Evolutionary conservation across 164 flowering plant species (phyloP), one percentile per base, ranked within the genome.

Genomic region (Warburgia ugandensis): DNA sequence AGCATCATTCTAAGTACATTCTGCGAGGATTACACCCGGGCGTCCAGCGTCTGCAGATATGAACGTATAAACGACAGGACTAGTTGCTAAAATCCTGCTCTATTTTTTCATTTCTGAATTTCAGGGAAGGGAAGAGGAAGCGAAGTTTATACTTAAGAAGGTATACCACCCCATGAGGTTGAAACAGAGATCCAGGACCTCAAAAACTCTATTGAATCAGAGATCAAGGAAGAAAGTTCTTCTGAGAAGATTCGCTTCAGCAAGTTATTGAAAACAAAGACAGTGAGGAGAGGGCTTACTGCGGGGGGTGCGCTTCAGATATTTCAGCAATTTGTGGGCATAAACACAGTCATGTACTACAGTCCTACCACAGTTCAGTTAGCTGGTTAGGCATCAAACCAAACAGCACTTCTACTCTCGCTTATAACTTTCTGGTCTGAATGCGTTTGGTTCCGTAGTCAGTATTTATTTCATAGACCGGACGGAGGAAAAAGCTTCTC

Each of bases 271-370:
- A 68, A 63, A 59, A 77, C 74, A 12, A 77, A 60, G 29, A 61
- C 71, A 12, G 75, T 75, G 14, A 73, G 84, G 28, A 69, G 83
- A 52, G 86, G 74, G 11, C 72, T 80, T 0, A 35, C 52, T 17
- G 85, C 83, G 4, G 83, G 92, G 5, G 76, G 75, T 22, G 84
- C 80, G 6, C 81, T 77, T 42, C 83, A 77, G 50, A 59, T 81
- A 5, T 69, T 74, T 59, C 92, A 84, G 56, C 92, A 84, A 38
- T 78, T 83, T 64, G 79, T 77, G n/a, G 87, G 84, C 41, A 83
- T 83, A 41, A 80, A 83, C 65, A 80, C 85, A 5, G 86, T 83
- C 13, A 80, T 80, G 89, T 79, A 82, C 45, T 82, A 79, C 70
- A 77, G 84, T 53, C 82, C 88, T 10, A 68, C 84, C 33, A 83